Conservation (phyloP, 768 basidiomycete genomes). For the Trametes punicea region DNA sequence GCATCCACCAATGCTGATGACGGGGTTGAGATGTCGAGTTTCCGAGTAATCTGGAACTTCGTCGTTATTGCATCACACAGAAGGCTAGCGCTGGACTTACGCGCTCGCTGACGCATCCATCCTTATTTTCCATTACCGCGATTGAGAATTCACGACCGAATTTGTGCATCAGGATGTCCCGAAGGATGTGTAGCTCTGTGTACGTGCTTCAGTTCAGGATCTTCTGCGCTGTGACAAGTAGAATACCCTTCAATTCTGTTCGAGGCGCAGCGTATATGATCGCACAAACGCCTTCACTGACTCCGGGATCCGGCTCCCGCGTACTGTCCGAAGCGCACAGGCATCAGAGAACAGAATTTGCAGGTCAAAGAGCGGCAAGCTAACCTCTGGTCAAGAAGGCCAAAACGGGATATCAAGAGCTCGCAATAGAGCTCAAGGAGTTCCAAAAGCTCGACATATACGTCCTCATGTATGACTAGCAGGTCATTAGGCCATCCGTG, state of each 20-base stretch:
- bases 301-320: conserved; percentile 83
- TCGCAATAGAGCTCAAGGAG: conserved; percentile 94
- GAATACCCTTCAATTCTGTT: conserved; percentile 81
- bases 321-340: conserved; percentile 39
- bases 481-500: background rate
- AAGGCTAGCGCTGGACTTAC: conserved; percentile 51
- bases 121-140: conserved; percentile 82
- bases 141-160: conserved; percentile 88
- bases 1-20: conserved; percentile 74
- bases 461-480: conserved; percentile 79
- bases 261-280: conserved; percentile 90
- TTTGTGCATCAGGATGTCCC: conserved; percentile 95
- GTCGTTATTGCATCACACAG: background rate
- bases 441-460: conserved; percentile 85
- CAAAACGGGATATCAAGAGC: conserved; percentile 88
- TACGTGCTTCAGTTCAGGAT: background rate
- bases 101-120: conserved; percentile 77
- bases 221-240: background rate
- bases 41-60: conserved; percentile 61
- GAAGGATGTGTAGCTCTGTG: conserved; percentile 81
- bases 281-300: conserved; percentile 81
- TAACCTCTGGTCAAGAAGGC: conserved; percentile 85
- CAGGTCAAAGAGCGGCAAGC: conserved; percentile 24
- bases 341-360: background rate
- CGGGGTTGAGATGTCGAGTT: conserved; percentile 69